Conservation (phyloP, 768 basidiomycete species). For the Tylopilus subfusipes region DNA sequence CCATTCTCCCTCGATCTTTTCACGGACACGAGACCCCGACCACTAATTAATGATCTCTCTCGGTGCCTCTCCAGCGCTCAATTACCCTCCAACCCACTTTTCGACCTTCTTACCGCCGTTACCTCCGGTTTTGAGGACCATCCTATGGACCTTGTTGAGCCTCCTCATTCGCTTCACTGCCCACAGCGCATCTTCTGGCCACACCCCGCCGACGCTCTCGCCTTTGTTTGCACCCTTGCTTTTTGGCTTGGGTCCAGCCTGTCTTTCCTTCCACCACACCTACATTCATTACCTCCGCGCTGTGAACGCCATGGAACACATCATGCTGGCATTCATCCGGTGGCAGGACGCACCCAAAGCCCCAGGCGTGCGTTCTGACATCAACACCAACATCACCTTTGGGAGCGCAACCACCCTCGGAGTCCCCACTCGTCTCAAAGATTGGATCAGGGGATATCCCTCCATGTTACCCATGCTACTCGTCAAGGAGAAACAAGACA, state of each 20-base stretch:
- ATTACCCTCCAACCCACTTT: constrained; percentile 73
- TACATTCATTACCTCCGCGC: constrained; percentile 76
- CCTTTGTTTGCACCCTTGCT: constrained; percentile 86
- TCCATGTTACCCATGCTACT: constrained; percentile 66
- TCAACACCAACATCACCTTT: constrained; percentile 34
- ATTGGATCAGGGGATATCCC: constrained; percentile 91
- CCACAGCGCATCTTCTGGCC: constrained; percentile 79
- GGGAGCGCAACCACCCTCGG: constrained; percentile 58
- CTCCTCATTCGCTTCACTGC: constrained; percentile 81
- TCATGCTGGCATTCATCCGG: constrained; percentile 87
- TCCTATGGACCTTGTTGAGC: constrained; percentile 70
- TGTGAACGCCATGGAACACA: constrained; percentile 86
- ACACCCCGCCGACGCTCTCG: constrained; percentile 87
- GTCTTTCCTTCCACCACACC: constrained; percentile 50
- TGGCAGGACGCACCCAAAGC: constrained; percentile 63
- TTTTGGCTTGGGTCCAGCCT: constrained; percentile 69
- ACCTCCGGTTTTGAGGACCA: constrained; percentile 50
- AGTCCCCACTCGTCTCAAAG: constrained; percentile 81
- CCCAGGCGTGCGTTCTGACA: constrained; percentile 24
- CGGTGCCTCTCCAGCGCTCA: constrained; percentile 38
- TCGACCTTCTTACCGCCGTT: constrained; percentile 58
- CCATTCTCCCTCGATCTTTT: constrained; percentile 19
- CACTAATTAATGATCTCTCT: constrained; percentile 21
- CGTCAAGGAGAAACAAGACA: constrained; percentile 43
- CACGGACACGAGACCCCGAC: constrained; percentile 21